These are phyloP conservation scores for Podaxis sp. DNA, from an alignment of 768 basidiomycete genomes.

Conservation along the genomic window DNA sequence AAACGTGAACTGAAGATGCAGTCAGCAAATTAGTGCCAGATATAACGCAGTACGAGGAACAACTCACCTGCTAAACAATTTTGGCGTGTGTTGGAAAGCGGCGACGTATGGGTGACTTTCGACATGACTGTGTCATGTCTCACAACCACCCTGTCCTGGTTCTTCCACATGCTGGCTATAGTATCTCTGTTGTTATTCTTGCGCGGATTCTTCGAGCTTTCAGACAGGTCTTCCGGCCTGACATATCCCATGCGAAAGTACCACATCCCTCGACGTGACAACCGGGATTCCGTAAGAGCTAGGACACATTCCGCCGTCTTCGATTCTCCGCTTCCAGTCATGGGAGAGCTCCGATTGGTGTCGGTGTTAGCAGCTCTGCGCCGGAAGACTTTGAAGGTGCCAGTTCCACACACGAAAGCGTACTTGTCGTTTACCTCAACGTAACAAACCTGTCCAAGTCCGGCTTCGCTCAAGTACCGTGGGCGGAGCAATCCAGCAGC, in stretches of 20 bases:
- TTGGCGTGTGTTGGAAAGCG: too few relatives aligned
- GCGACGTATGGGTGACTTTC: not conserved
- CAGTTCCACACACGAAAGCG: conserved; percentile 4
- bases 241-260: not conserved
- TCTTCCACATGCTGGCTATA: not conserved
- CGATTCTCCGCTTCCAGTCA: not conserved
- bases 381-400: conserved; percentile 1
- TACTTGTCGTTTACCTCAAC: conserved; percentile 11
- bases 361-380: not conserved
- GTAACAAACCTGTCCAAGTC: not conserved
- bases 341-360: not conserved
- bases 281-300: not conserved
- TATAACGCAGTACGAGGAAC: too few relatives aligned
- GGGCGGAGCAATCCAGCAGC: too few relatives aligned
- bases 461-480: not conserved
- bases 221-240: not conserved
- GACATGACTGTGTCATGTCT: not conserved
- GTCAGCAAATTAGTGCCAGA: not conserved
- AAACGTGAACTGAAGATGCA: conserved; percentile 40
- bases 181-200: not conserved
- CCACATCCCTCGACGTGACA: conserved; percentile 5
- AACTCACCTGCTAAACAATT: not conserved
- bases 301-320: not conserved
- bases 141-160: not conserved
- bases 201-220: not conserved